These are phyloP conservation scores for Coprinopsis sp. DNA, from an alignment of 768 basidiomycete species.

Conservation along the genomic window DNA sequence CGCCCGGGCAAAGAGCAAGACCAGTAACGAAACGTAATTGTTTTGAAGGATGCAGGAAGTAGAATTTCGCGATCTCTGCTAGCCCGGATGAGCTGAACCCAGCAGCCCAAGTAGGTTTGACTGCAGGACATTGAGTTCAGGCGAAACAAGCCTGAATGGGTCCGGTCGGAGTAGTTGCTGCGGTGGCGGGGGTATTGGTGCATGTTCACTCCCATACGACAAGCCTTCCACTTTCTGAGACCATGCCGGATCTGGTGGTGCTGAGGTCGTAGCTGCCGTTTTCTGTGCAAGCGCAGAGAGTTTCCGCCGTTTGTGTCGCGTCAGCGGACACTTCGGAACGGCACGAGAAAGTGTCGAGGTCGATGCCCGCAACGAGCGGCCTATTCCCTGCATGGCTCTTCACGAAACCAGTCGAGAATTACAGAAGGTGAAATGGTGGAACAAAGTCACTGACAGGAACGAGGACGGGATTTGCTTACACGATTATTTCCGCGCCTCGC, in stretches of 20 bases:
- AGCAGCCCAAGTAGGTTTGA: constrained; percentile 71
- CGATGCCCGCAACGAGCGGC: constrained; percentile 3
- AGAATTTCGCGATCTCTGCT: constrained; percentile 84
- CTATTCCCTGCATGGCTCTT: constrained; percentile 4
- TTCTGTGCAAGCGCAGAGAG: constrained; percentile 40
- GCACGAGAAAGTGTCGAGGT: constrained; percentile 3
- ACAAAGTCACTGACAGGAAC: not conserved
- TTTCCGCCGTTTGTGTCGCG: constrained; percentile 29
- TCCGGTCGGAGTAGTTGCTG: constrained; percentile 37
- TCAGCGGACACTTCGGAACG: constrained; percentile 13
- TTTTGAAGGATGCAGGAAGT: constrained; percentile 85
- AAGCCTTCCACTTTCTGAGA: constrained; percentile 24
- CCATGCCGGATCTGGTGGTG: no score
- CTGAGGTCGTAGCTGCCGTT: constrained; percentile 17
- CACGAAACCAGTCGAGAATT: not conserved
- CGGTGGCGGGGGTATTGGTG: constrained; percentile 12
- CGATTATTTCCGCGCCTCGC: constrained; percentile 17
- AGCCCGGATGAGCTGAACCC: constrained; percentile 88
- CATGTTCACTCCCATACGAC: constrained; percentile 24
- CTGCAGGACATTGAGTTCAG: constrained; percentile 70
- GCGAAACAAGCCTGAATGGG: constrained; percentile 64
- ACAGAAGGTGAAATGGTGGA: not conserved
- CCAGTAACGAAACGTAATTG: constrained; percentile 86
- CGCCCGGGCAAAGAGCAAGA: constrained; percentile 85
- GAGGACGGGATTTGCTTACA: constrained; percentile 12